A percentile compares a stretch with the other conserved stretches of the same genome.
phyloP scores from a whole-genome alignment of 2,329 filamentous ascomycete genomes.

The Fonsecaea multimorphosa region DNA sequence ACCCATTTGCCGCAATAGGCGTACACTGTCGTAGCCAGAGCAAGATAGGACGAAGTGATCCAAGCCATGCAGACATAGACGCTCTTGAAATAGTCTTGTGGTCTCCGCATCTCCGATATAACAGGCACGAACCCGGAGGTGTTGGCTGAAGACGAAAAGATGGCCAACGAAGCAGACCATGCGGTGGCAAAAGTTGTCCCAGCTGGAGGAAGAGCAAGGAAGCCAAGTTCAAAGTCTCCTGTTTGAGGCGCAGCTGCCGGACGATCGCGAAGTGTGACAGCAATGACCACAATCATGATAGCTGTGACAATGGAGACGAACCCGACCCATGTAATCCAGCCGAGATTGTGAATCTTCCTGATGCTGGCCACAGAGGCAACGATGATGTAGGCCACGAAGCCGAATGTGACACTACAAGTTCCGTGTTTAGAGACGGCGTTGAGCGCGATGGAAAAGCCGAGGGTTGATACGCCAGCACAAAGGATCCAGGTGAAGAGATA shows the following conservation, averaged over 20 bases:
- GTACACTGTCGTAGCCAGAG: slow-evolving; percentile 52
- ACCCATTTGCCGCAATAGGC: slow-evolving; percentile 56
- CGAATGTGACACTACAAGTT: slow-evolving; percentile 41
- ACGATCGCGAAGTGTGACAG: slow-evolving; percentile 45
- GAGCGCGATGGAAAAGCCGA: slow-evolving; percentile 51
- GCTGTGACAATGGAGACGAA: slow-evolving; percentile 49
- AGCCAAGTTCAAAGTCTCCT: slow-evolving; percentile 43
- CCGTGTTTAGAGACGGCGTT: slow-evolving; percentile 52
- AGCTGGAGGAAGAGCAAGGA: slow-evolving; percentile 35
- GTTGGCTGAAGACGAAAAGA: slow-evolving; percentile 44
- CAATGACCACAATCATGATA: slow-evolving; percentile 46
- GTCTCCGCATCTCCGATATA: slow-evolving; percentile 49
- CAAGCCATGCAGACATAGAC: slow-evolving; percentile 45
- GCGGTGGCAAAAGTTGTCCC: slow-evolving; percentile 40
- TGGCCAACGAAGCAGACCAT: slow-evolving; percentile 42
- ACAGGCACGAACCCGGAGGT: slow-evolving; percentile 47
- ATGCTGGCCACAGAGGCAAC: slow-evolving; percentile 43
- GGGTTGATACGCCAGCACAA: slow-evolving; percentile 51
- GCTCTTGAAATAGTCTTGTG: slow-evolving; percentile 43
- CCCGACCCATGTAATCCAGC: slow-evolving; percentile 67
- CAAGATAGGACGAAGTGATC: slow-evolving; percentile 46
- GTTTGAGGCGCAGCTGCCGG: slow-evolving; percentile 44
- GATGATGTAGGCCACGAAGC: slow-evolving; percentile 39
- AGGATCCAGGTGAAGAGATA: slow-evolving; percentile 47
- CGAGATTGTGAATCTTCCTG: slow-evolving; percentile 40